Evolutionary conservation across 768 basidiomycete species (phyloP).

Genomic region (Xerocomellus amylosporus): DNA sequence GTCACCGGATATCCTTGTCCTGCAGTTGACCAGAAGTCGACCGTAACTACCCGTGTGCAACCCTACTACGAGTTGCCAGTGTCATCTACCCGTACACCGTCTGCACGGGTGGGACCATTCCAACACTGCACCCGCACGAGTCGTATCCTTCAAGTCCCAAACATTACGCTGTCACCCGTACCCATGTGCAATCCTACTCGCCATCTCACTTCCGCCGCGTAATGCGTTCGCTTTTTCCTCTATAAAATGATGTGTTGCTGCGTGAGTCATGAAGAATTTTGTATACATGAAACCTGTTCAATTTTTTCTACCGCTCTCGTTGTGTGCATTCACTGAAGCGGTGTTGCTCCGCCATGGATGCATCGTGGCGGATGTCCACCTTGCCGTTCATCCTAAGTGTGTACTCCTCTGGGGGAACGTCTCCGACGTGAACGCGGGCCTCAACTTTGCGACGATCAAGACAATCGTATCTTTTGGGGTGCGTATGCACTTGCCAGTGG

Average conservation of each 20-base stretch:
- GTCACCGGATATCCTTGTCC: no score
- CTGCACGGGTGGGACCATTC: no score
- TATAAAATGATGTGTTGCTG: not conserved
- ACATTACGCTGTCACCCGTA: no score
- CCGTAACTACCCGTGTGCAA: no score
- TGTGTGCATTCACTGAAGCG: conserved; percentile 9
- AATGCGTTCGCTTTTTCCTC: not conserved
- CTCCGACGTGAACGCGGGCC: conserved; percentile 49
- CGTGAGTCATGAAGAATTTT: not conserved
- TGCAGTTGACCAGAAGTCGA: no score
- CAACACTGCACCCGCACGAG: no score
- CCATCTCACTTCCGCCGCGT: not conserved
- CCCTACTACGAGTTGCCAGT: no score
- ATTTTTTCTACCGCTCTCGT: not conserved
- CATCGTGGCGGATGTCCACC: conserved; percentile 31
- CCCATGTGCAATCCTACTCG: not conserved
- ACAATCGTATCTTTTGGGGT: conserved; percentile 56
- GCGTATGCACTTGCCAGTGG: conserved; percentile 11
- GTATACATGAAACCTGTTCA: not conserved
- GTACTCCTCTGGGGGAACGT: conserved; percentile 39
- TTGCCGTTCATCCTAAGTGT: conserved; percentile 47
- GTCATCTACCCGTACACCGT: no score
- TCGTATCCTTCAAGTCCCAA: no score
- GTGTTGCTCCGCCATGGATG: conserved; percentile 9
- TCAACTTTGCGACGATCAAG: conserved; percentile 35